Conservation (phyloP, 345 rosid species). For the Salix exigua region DNA sequence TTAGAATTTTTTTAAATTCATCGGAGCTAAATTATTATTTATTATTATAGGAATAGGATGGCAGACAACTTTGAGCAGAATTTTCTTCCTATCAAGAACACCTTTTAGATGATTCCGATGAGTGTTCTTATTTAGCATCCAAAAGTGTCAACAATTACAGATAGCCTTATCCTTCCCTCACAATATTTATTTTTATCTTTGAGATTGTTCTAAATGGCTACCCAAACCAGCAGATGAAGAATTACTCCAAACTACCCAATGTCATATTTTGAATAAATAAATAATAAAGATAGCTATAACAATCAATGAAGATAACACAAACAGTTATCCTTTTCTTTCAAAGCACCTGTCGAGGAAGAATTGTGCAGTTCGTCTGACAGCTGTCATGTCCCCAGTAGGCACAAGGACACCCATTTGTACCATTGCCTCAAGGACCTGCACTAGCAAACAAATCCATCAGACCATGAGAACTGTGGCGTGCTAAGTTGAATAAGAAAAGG, state of each 20-base stretch:
- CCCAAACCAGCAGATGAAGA: neutral
- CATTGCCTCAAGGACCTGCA: slow-evolving; percentile 89
- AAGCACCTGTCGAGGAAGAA: slow-evolving; percentile 88
- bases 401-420: slow-evolving; percentile 99
- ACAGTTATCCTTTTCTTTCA: neutral
- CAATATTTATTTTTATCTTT: neutral
- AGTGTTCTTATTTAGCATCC: neutral
- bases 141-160: neutral
- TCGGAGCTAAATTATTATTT: neutral
- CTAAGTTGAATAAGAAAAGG: neutral
- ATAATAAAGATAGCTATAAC: neutral
- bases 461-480: slow-evolving; percentile 6
- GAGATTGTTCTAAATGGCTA: neutral
- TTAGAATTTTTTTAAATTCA: neutral
- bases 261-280: neutral
- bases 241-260: neutral
- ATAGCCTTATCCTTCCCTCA: neutral
- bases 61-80: neutral
- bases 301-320: neutral
- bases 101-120: neutral
- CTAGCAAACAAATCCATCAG: neutral
- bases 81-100: neutral
- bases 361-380: slow-evolving; percentile 86
- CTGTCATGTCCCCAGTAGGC: slow-evolving; percentile 97
- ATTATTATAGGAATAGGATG: neutral